These are phyloP conservation scores for Cladophialophora psammophila DNA, from an alignment of 2,329 filamentous ascomycete species.

Conservation along the genomic window DNA sequence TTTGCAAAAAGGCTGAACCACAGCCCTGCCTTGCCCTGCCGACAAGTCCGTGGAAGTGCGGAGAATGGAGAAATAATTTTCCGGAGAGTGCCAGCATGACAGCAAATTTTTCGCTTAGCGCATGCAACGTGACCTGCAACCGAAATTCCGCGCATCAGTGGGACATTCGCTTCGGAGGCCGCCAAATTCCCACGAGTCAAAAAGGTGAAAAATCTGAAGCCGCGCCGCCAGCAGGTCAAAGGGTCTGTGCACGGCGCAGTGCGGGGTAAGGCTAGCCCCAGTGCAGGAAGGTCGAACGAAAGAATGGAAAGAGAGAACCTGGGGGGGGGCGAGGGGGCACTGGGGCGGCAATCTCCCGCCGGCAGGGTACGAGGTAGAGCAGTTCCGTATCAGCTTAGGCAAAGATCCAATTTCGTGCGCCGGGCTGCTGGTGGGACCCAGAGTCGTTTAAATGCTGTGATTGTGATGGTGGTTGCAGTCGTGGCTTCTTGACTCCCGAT, in stretches of 20 bases:
- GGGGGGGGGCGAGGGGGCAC: too few species aligned
- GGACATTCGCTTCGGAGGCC: conserved; percentile 11
- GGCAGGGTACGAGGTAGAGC: neutral
- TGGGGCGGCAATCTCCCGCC: conserved; percentile 1
- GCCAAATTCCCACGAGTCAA: conserved; percentile 20
- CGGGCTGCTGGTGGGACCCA: neutral
- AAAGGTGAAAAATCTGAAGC: conserved; percentile 15
- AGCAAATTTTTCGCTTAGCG: conserved; percentile 4
- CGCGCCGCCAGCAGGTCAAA: neutral
- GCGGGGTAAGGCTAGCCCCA: conserved; percentile 37
- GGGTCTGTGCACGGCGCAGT: conserved; percentile 8
- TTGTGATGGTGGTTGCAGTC: neutral
- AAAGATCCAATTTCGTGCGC: neutral
- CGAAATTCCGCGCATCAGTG: conserved; percentile 15
- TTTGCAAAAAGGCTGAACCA: conserved; percentile 21
- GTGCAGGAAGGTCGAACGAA: conserved; percentile 24
- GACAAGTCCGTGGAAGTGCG: conserved; percentile 6
- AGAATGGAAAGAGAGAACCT: neutral
- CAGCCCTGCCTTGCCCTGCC: conserved; percentile 20
- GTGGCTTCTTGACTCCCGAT: neutral
- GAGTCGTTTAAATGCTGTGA: neutral
- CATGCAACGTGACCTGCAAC: conserved; percentile 8
- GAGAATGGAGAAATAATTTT: conserved; percentile 19
- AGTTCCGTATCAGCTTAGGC: neutral
- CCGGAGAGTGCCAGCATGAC: neutral